phyloP scores from a whole-genome alignment of 495 filamentous ascomycete species.

The Pyronema omphalodes region DNA sequence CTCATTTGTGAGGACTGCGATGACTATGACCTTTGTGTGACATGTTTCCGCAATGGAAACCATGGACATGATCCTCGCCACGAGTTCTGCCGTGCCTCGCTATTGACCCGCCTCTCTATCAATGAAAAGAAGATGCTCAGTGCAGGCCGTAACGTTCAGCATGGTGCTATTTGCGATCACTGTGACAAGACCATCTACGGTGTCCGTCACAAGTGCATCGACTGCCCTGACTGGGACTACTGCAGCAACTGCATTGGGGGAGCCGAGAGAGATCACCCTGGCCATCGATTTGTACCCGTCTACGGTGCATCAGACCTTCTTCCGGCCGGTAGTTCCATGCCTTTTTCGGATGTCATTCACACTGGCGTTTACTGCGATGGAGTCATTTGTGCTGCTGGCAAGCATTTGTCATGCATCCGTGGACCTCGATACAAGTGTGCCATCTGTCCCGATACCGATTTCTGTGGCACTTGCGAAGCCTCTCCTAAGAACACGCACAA shows the following conservation, averaged over 20 bases:
- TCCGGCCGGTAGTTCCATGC: constrained; percentile 27
- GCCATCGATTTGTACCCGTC: constrained; percentile 79
- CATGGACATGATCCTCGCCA: constrained; percentile 93
- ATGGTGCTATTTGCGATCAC: constrained; percentile 85
- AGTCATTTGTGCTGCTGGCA: constrained; percentile 52
- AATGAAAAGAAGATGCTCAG: constrained; percentile 43
- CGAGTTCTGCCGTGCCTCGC: constrained; percentile 47
- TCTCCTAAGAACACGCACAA: constrained; percentile 72
- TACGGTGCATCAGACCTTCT: constrained; percentile 28
- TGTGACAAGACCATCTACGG: constrained; percentile 76
- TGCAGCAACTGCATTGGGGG: constrained; percentile 58
- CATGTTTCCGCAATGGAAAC: constrained; percentile 52
- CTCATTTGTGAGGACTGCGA: constrained; percentile 71
- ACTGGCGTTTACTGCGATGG: constrained; percentile 89
- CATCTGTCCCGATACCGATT: constrained; percentile 88
- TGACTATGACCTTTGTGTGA: constrained; percentile 80
- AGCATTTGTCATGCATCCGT: constrained; percentile 46
- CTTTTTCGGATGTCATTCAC: constrained; percentile 47
- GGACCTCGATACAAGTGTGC: constrained; percentile 94
- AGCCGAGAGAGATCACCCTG: constrained; percentile 49
- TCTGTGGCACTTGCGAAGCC: constrained; percentile 88
- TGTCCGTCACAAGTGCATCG: constrained; percentile 89
- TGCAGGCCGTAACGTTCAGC: constrained; percentile 63
- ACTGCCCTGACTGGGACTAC: constrained; percentile 96
- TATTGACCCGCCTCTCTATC: constrained; percentile 36